Evolutionary conservation across 78 protist genomes (phyloP), one percentile per base, ranked within the genome.

Genomic region (Dictyostelium brefeldianum): DNA sequence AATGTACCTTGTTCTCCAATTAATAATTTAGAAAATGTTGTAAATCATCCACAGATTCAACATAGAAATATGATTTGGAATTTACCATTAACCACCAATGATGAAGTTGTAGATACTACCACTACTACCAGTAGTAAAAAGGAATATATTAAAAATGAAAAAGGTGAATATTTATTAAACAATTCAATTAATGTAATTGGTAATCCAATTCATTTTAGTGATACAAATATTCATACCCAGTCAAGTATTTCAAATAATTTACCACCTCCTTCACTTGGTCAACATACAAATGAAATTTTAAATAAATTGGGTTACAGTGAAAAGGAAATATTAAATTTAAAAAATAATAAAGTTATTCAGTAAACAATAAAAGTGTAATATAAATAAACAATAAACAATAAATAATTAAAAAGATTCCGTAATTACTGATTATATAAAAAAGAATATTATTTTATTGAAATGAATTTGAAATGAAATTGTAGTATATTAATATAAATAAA

Each of bases 1-100:
- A 82, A 81, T 67, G 95, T 90, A 27, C 89, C 95, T n/a, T 90
- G 81, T 51, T 71, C 91, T 14, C 95, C 95, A 14, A 79, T 90
- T 10, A 90, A 90, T 53, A 41, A 70, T 18, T 31, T 90, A 27
- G 80, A 79, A 18, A 71, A 90, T 67, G 95, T 82, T 10, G 78
- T 27, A 57, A 56, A 67, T 47, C 82, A 64, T 75, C 75, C 71
- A 20, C 95, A 90, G 51, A 90, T 82, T 64, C 15, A 67, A 90
- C 78, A 71, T 48, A 20, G 95, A 64, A 62, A 64, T 31, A 65
- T 90, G 87, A 59, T 90, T 47, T 81, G 90, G 93, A 43, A 59
- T 47, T 51, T 87, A 50, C 82, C 77, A 27, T 53, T 6, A 41
- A 59, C 29, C 9, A 31, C 50, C 18, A 64, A 59, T 36, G 9